Base-by-base conservation (phyloP, 176 grass and related monocot genomes). In the Metroxylon sagu region DNA sequence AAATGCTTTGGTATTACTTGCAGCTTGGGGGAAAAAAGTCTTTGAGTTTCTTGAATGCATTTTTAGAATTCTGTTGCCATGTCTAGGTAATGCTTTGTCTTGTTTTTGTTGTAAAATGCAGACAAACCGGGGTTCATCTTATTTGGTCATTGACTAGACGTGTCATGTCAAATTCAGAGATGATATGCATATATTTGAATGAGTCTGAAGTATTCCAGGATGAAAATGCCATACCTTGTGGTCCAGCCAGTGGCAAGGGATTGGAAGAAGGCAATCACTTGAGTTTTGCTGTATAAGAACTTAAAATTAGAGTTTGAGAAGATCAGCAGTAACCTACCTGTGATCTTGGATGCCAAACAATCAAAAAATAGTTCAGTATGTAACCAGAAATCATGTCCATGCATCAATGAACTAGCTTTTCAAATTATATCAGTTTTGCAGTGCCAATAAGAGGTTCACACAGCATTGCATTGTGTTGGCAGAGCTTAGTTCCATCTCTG, bases 111-210 rank as follows among this genome's bases (percentile, higher is more conserved):
- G 35, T 14, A 43, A 43, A 43, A 43, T 43, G 35, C 35, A 3
- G 10, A 43, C 12, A 6, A 14, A 10, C 35, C 2, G 8, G 35
- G 12, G 35, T 14, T 43, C 35, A 43, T 43, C 35, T 2, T 43
- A 43, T 12, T 43, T 43, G 35, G 35, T 35, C 6, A 8, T 7
- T 8, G 8, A 8, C 4, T 35, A 35, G 31, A 6, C 6, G 31
- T 35, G 31, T 7, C 31, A 35, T 35, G 31, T 35, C 6, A 8
- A 35, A 35, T n/a, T n/a, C n/a, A 17, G 25, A 39, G 16, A 79
- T 83, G 74, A 74, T 64, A 27, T 76, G 53, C 29, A 19, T 8
- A 14, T 6, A 26, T 53, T 16, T 53, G 16, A 16, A 51, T 28
- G 26, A 7, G 4, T 23, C 1, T 53, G 50, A 16, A 12, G 27